phyloP scores from a whole-genome alignment of 2,329 filamentous ascomycete species.

The Nakataea oryzae region DNA sequence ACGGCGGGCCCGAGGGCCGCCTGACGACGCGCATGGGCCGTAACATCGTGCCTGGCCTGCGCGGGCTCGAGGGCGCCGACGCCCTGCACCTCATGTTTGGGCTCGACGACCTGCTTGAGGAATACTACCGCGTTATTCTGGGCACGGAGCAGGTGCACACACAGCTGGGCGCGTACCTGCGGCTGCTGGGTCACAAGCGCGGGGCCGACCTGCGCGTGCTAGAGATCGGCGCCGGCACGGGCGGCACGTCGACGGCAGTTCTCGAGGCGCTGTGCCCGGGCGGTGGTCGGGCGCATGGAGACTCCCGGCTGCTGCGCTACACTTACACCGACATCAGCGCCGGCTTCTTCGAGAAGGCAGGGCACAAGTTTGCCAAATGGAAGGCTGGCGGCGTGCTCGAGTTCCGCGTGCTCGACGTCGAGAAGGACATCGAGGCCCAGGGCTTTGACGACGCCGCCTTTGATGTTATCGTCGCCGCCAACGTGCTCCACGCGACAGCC shows the following conservation, averaged over 20 bases:
- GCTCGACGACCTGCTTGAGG: background rate
- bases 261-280: background rate
- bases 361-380: background rate
- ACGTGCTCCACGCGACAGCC: background rate
- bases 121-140: background rate
- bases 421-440: background rate
- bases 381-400: background rate
- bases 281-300: background rate
- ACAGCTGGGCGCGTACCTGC: conserved; percentile 5
- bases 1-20: background rate
- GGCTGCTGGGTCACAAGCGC: conserved; percentile 6
- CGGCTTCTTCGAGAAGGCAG: conserved; percentile 24
- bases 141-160: conserved; percentile 7
- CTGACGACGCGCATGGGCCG: background rate
- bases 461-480: background rate
- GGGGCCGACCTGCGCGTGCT: conserved; percentile 13
- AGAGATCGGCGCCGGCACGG: conserved; percentile 25
- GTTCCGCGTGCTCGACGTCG: background rate
- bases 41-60: background rate
- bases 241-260: conserved; percentile 12
- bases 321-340: conserved; percentile 30
- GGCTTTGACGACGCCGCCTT: conserved; percentile 1
- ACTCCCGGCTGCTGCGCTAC: conserved; percentile 16
- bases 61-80: background rate
- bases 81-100: background rate